phyloP scores from a whole-genome alignment of 176 grass and related monocot species.

The Lolium multiflorum region DNA sequence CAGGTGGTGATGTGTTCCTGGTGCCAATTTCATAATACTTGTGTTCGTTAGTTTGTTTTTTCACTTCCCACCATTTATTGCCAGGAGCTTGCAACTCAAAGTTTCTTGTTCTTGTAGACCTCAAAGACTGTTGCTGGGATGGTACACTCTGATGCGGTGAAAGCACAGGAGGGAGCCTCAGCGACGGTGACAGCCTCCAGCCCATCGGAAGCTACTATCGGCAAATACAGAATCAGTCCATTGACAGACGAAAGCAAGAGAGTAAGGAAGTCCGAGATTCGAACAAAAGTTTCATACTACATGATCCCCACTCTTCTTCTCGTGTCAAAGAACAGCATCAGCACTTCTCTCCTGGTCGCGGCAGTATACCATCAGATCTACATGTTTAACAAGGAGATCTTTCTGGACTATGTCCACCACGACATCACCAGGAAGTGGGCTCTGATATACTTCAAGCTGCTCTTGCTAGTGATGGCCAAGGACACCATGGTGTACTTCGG shows the following conservation, averaged over 20 bases:
- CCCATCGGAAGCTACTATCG: conserved; percentile 60
- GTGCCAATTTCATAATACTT: not conserved
- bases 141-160: conserved; percentile 28
- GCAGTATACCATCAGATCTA: conserved; percentile 83
- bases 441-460: conserved; percentile 84
- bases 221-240: conserved; percentile 50
- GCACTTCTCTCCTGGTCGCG: conserved; percentile 61
- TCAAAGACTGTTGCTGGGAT: conserved; percentile 42
- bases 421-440: conserved; percentile 85
- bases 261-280: conserved; percentile 61
- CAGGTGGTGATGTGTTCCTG: conserved; percentile 1
- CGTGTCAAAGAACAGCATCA: conserved; percentile 60
- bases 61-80: not conserved
- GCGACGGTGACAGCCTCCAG: conserved; percentile 68
- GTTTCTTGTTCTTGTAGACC: conserved; percentile 33
- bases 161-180: conserved; percentile 28
- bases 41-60: not conserved
- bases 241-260: conserved; percentile 69
- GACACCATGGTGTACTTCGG: conserved; percentile 71
- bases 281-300: conserved; percentile 53
- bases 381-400: conserved; percentile 92
- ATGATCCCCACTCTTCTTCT: conserved; percentile 70
- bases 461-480: conserved; percentile 79
- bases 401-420: conserved; percentile 85
- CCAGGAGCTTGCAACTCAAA: not conserved